A percentile compares a stretch with the other conserved stretches of the same genome.
Conservation (phyloP, 257 asterid species). For the Solanum okadae region DNA sequence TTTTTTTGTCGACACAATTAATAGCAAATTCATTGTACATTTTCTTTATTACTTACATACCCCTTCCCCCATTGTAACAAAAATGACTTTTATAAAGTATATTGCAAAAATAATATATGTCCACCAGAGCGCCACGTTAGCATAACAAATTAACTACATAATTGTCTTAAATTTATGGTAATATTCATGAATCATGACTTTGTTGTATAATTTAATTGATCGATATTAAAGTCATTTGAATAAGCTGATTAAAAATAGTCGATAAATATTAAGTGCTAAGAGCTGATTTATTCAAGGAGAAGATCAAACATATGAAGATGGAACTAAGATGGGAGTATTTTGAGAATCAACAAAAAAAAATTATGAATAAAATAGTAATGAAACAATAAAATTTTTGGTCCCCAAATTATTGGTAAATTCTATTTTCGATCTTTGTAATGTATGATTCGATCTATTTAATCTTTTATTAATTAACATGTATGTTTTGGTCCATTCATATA, state of each 20-base stretch:
- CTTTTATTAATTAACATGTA: no score
- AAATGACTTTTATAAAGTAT: not conserved
- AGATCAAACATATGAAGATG: not conserved
- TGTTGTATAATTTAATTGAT: not conserved
- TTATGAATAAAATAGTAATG: not conserved
- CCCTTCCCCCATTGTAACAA: not conserved
- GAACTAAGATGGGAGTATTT: not conserved
- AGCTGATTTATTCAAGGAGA: not conserved
- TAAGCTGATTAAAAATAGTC: not conserved
- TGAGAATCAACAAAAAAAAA: not conserved
- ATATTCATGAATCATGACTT: not conserved
- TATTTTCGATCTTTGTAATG: no score
- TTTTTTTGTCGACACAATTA: not conserved
- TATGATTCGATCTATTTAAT: no score
- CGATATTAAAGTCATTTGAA: not conserved
- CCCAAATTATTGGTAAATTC: no score
- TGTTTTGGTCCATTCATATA: no score
- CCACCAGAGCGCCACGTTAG: not conserved
- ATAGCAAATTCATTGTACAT: not conserved
- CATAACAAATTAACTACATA: not conserved
- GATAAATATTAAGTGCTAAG: not conserved
- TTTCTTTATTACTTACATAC: not conserved
- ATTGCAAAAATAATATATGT: not conserved
- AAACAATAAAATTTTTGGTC: no score
- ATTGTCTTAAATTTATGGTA: not conserved